Base-by-base conservation (phyloP, 495 filamentous ascomycete genomes). In the Aspergillus asperescens region DNA sequence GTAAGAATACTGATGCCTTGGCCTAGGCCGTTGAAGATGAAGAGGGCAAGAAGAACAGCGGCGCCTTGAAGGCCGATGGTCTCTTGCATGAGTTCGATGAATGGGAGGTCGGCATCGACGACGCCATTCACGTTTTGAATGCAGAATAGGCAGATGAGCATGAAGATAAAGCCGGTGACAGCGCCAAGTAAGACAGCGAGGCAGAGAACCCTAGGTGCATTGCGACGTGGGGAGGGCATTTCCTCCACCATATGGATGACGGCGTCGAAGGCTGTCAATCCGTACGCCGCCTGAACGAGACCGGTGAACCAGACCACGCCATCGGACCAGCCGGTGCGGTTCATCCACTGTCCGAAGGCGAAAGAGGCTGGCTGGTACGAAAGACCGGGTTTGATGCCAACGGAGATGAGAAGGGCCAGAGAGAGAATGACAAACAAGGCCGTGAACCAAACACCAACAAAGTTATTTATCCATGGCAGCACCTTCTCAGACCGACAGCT, bases 71-170 rank as follows among this genome's bases (percentile, higher is more conserved):
- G 52, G 9, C 72, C 72, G 41, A 74, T 56, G 0, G 72, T 73
- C 27, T 74, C 68, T 7, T 69, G 56, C 44, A 75, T 65, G 0
- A 77, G 66, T 43, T 73, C 69, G 57, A 77, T 72, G 59, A 77
- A 77, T 1, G 74, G 74, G 0, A 74, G 66, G 15, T 67, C 60
- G 3, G 74, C 66, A 38, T 71, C 66, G 58, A 85, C 70, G 18
- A 90, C 77, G 0, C 70, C 68, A 27, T 76, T 70, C 34, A 90
- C 67, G 55, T 83, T 77, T 50, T 76, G 83, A 56, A 91, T 87
- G 52, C 77, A 76, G 65, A 90, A 91, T 41, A 87, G 79, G 38
- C 90, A 77, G 23, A 86, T 79, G 24, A 91, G 81, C 60, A 85
- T 80, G 65, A 87, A 92, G 60, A 79, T 74, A 62, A 90, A 87